A percentile compares a stretch with the other conserved stretches of the same genome.
Evolutionary conservation across 2,329 filamentous ascomycete genomes (phyloP).

Genomic region (Fusarium continuum): DNA sequence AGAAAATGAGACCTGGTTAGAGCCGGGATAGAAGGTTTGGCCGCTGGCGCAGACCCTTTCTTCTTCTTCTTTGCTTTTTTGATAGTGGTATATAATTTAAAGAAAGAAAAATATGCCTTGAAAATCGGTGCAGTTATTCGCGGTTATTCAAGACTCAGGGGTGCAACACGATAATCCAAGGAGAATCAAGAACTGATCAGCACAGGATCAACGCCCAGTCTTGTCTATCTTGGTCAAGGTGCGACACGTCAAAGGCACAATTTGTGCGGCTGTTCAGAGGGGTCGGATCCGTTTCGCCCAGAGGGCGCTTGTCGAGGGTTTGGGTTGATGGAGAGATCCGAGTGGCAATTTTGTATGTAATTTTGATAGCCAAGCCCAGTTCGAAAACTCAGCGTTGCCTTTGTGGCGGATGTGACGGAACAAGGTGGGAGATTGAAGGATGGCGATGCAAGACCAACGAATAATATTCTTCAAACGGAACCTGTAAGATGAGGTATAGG

Average conservation of each 20-base stretch:
- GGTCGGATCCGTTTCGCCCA: constrained; percentile 26
- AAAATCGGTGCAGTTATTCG: constrained; percentile 1
- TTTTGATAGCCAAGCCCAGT: constrained; percentile 24
- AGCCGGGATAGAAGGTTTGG: not conserved
- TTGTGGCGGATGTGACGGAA: constrained; percentile 31
- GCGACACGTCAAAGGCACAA: constrained; percentile 37
- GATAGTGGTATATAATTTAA: not conserved
- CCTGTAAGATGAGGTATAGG: too few relatives aligned
- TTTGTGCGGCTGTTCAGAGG: constrained; percentile 30
- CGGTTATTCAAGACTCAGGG: constrained; percentile 25
- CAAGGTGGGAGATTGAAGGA: constrained; percentile 20
- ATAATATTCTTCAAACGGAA: constrained; percentile 16
- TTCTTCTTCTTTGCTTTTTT: not conserved
- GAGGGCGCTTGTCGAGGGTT: constrained; percentile 1
- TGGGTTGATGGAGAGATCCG: constrained; percentile 1
- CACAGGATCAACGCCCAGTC: constrained; percentile 27
- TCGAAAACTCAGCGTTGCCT: constrained; percentile 37
- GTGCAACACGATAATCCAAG: constrained; percentile 18
- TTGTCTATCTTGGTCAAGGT: constrained; percentile 36
- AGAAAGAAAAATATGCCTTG: not conserved
- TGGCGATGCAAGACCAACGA: constrained; percentile 9
- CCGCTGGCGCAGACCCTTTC: constrained; percentile 23
- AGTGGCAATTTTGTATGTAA: constrained; percentile 38
- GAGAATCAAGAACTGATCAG: constrained; percentile 28
- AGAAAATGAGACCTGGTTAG: not conserved